A percentile compares a stretch with the other conserved stretches of the same genome.
phyloP scores from a whole-genome alignment of 768 basidiomycete species.

The Psilocybe cyanescens region DNA sequence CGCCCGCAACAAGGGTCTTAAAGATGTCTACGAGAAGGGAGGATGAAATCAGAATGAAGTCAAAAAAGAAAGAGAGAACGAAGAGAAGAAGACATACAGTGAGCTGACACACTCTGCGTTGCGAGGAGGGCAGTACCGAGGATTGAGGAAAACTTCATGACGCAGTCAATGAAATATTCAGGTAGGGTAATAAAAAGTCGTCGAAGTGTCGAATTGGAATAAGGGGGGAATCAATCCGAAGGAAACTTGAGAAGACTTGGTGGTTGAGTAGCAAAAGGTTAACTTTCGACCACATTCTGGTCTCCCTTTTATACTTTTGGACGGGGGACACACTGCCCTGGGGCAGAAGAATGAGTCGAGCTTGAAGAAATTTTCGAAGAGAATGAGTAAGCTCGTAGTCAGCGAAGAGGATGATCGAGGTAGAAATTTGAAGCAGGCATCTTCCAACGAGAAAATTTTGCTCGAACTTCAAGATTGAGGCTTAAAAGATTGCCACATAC shows the following conservation, averaged over 20 bases:
- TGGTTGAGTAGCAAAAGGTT: background rate
- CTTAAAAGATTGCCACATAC: too few species aligned
- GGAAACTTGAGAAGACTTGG: background rate
- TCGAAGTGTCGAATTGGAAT: constrained; percentile 1
- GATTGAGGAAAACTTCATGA: constrained; percentile 25
- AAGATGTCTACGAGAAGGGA: constrained; percentile 26
- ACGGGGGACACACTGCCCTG: background rate
- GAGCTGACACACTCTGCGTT: constrained; percentile 26
- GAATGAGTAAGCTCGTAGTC: constrained; percentile 1
- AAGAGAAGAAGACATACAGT: constrained; percentile 21
- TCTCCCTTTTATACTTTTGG: background rate
- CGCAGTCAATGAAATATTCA: background rate
- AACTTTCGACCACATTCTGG: background rate
- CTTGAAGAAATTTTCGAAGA: background rate
- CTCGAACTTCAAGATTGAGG: too few species aligned
- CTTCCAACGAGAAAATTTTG: background rate
- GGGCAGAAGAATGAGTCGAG: background rate
- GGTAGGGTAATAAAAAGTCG: background rate
- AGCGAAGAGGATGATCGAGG: background rate
- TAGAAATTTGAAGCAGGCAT: background rate
- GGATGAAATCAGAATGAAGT: background rate
- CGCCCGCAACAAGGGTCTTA: constrained; percentile 27
- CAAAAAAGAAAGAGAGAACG: background rate
- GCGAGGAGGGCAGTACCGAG: constrained; percentile 22
- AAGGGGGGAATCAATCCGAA: background rate